These are phyloP conservation scores for Pythium brassicae DNA, from an alignment of 352 stramenopile species.

Conservation along the genomic window DNA sequence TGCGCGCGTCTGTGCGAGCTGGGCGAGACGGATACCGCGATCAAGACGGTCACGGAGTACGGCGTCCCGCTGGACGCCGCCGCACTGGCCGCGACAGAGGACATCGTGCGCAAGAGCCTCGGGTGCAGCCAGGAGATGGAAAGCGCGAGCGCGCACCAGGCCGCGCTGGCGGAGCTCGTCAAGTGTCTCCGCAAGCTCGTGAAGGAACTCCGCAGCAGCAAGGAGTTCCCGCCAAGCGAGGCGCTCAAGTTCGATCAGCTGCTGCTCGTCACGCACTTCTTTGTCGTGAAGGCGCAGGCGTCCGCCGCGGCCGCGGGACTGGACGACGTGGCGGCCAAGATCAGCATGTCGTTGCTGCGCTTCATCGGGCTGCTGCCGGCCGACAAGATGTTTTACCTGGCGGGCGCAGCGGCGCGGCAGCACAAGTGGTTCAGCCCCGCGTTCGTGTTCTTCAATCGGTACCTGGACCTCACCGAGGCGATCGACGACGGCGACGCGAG, in stretches of 20 bases:
- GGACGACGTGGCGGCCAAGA: slow-evolving; percentile 68
- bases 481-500: slow-evolving; percentile 88
- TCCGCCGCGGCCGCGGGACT: slow-evolving; percentile 40
- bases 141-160: slow-evolving; percentile 28
- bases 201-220: slow-evolving; percentile 61
- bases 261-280: slow-evolving; percentile 74
- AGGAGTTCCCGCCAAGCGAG: slow-evolving; percentile 43
- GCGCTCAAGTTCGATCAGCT: slow-evolving; percentile 77
- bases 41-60: slow-evolving; percentile 76
- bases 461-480: slow-evolving; percentile 92
- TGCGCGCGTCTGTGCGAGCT: slow-evolving; percentile 69
- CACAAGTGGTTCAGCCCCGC: slow-evolving; percentile 89
- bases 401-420: slow-evolving; percentile 71
- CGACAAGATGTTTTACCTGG: slow-evolving; percentile 95
- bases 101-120: slow-evolving; percentile 50
- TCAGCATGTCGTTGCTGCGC: slow-evolving; percentile 86
- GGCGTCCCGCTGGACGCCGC: slow-evolving; percentile 62
- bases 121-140: slow-evolving; percentile 44
- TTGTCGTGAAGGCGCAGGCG: slow-evolving; percentile 60
- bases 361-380: slow-evolving; percentile 85
- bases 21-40: slow-evolving; percentile 66
- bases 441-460: slow-evolving; percentile 95
- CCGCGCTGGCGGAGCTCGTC: slow-evolving; percentile 59
- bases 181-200: slow-evolving; percentile 60
- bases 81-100: slow-evolving; percentile 51